Evolutionary conservation across 177 flowering plant genomes (phyloP).

Genomic region (Vitis hybrid): DNA sequence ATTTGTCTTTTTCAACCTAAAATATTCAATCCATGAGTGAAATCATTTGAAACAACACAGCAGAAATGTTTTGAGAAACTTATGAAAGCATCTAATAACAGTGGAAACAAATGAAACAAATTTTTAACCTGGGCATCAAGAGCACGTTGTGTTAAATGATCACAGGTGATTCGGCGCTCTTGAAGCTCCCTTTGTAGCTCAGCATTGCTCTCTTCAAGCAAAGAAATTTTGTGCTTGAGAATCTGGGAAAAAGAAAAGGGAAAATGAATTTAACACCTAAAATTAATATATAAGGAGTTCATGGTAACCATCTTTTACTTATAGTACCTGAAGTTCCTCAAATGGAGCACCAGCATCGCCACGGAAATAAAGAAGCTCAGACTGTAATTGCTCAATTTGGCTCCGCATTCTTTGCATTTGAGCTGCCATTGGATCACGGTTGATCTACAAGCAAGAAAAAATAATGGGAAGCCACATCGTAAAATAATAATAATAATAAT

Average conservation of each 20-base stretch:
- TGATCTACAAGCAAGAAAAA: slow-evolving; percentile 46
- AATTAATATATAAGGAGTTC: background rate
- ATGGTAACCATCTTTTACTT: background rate
- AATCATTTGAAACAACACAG: background rate
- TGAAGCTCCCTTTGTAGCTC: slow-evolving; percentile 74
- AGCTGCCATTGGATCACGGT: slow-evolving; percentile 87
- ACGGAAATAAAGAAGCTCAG: slow-evolving; percentile 75
- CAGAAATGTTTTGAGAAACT: background rate
- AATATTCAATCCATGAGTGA: slow-evolving; percentile 4
- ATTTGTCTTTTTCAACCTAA: slow-evolving; percentile 86
- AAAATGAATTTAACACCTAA: background rate
- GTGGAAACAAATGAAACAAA: background rate
- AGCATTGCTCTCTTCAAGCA: slow-evolving; percentile 83
- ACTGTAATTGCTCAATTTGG: slow-evolving; percentile 86
- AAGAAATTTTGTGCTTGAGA: slow-evolving; percentile 68
- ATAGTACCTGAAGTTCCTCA: slow-evolving; percentile 83
- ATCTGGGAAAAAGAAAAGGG: slow-evolving; percentile 34
- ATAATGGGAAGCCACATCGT: background rate
- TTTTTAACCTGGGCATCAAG: slow-evolving; percentile 75
- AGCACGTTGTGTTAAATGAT: slow-evolving; percentile 68
- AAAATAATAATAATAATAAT: background rate
- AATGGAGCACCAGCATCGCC: slow-evolving; percentile 71
- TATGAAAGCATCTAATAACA: background rate
- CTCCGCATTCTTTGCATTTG: slow-evolving; percentile 84
- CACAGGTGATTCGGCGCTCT: slow-evolving; percentile 49